A percentile compares a stretch with the other conserved stretches of the same genome.
Evolutionary conservation across 768 basidiomycete species (phyloP).

Genomic region (Udeniomyces megalosporus): DNA sequence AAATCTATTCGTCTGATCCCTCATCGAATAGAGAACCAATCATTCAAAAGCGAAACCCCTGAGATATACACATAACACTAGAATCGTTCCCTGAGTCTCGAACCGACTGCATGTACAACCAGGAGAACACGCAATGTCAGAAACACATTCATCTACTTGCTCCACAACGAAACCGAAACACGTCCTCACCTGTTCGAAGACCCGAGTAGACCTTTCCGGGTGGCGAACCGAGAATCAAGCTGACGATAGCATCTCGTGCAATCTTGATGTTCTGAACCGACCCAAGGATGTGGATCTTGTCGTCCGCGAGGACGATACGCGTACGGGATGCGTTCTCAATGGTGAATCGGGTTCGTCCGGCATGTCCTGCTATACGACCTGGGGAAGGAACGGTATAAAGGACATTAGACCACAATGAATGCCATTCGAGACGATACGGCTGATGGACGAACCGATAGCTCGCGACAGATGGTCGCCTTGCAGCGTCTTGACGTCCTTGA

Average conservation of each 20-base stretch:
- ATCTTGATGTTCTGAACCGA: slow-evolving; percentile 98
- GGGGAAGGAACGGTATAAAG: neutral
- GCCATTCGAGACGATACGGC: neutral
- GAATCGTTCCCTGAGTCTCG: no score
- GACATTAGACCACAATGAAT: no score
- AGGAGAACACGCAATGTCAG: no score
- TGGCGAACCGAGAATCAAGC: slow-evolving; percentile 28
- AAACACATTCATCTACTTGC: no score
- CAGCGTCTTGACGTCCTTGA: slow-evolving; percentile 95
- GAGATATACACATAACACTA: no score
- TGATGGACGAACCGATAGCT: slow-evolving; percentile 57
- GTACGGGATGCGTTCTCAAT: slow-evolving; percentile 95
- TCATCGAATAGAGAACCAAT: no score
- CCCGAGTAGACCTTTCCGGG: slow-evolving; percentile 48
- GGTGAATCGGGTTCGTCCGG: slow-evolving; percentile 96
- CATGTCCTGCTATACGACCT: slow-evolving; percentile 97
- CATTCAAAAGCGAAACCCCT: no score
- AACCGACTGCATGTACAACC: no score
- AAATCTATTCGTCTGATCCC: no score
- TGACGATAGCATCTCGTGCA: slow-evolving; percentile 88
- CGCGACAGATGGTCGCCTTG: slow-evolving; percentile 97
- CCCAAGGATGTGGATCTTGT: slow-evolving; percentile 95
- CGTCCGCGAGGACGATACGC: slow-evolving; percentile 94
- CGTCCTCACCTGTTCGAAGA: slow-evolving; percentile 45
- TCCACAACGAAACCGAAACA: neutral